phyloP scores from a whole-genome alignment of 2,329 filamentous ascomycete genomes.

The Apiospora aurea region DNA sequence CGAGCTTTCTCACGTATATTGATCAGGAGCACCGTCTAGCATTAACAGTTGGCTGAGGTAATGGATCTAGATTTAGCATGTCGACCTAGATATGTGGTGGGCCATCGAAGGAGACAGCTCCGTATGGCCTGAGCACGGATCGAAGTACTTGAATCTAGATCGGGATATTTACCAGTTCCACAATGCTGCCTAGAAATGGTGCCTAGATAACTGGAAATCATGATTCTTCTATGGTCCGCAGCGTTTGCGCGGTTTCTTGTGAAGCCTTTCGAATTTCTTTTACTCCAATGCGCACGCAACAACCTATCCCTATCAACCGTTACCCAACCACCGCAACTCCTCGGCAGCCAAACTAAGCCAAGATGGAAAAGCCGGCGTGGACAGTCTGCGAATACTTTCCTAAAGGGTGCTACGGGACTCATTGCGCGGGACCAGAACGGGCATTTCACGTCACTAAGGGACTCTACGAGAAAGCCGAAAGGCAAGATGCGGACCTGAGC shows the following conservation, averaged over 20 bases:
- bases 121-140: not conserved
- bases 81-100: not conserved
- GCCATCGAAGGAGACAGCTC: not conserved
- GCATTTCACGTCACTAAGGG: not conserved
- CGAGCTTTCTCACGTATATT: too few species aligned
- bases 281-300: too few species aligned
- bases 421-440: not conserved
- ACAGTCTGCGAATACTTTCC: not conserved
- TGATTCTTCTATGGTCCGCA: not conserved
- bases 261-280: not conserved
- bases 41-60: not conserved
- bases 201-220: not conserved
- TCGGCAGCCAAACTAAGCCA: not conserved
- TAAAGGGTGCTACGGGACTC: not conserved
- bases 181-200: not conserved
- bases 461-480: not conserved
- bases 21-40: not conserved
- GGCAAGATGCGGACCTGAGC: not conserved
- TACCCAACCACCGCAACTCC: not conserved
- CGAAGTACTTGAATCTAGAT: not conserved
- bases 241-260: too few species aligned
- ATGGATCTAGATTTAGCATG: not conserved
- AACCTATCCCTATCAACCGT: not conserved
- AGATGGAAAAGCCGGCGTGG: not conserved
- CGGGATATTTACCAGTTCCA: not conserved